phyloP scores from a whole-genome alignment of 495 filamentous ascomycete genomes.

The Penicillium canariense region DNA sequence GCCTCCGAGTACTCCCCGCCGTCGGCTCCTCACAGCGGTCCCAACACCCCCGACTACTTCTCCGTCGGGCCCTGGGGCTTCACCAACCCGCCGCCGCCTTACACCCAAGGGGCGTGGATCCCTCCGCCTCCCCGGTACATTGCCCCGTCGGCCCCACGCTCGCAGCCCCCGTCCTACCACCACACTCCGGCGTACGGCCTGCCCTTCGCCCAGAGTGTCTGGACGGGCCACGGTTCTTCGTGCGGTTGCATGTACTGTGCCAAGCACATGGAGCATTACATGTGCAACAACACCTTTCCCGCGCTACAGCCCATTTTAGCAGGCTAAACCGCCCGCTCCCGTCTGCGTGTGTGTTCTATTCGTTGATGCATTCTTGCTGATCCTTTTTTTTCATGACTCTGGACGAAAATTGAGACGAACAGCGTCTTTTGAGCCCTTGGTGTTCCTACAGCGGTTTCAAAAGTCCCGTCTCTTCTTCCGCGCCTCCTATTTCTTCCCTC shows the following conservation, averaged over 20 bases:
- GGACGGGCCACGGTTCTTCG: conserved; percentile 60
- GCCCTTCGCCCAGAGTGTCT: conserved; percentile 56
- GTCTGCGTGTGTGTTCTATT: neutral
- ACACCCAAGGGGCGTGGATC: conserved; percentile 40
- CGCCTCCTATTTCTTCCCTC: conserved; percentile 17
- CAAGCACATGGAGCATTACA: conserved; percentile 62
- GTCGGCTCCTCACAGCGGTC: conserved; percentile 66
- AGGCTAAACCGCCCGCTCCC: conserved; percentile 13
- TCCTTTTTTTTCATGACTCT: conserved; percentile 13
- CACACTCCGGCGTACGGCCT: conserved; percentile 51
- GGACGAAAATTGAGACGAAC: conserved; percentile 15
- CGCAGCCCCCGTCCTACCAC: conserved; percentile 53
- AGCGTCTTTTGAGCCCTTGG: neutral
- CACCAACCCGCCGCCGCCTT: conserved; percentile 50
- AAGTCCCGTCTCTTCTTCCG: conserved; percentile 9
- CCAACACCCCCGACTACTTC: conserved; percentile 59
- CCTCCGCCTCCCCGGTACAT: conserved; percentile 49
- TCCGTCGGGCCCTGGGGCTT: conserved; percentile 56
- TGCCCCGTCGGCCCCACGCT: conserved; percentile 37
- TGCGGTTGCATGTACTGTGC: conserved; percentile 69
- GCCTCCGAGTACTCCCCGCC: conserved; percentile 64
- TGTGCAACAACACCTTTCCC: conserved; percentile 58
- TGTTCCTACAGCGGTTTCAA: neutral
- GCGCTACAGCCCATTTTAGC: conserved; percentile 57
- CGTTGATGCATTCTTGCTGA: conserved; percentile 16